A percentile compares a stretch with the other conserved stretches of the same genome.
Conservation (phyloP, 768 basidiomycete genomes). For the Pleurotus tuoliensis region DNA sequence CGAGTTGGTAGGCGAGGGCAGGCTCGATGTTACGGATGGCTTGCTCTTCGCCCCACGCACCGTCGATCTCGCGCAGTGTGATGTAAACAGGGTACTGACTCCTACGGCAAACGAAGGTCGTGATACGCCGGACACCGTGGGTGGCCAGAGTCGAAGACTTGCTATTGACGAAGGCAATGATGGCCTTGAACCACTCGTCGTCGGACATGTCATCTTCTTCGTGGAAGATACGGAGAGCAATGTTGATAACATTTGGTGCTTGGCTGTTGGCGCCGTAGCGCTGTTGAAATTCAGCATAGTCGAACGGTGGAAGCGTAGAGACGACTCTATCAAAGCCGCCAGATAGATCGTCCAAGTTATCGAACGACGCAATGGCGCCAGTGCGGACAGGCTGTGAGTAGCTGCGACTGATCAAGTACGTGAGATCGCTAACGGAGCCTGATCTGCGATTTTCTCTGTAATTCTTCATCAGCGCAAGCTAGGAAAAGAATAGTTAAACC, state of each 20-base stretch:
- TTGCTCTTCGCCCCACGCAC: slow-evolving; percentile 87
- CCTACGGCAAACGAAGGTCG: slow-evolving; percentile 86
- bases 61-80: slow-evolving; percentile 76
- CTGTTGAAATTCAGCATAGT: slow-evolving; percentile 64
- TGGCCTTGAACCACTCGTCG: slow-evolving; percentile 70
- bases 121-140: slow-evolving; percentile 88
- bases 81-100: slow-evolving; percentile 93
- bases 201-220: slow-evolving; percentile 76
- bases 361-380: slow-evolving; percentile 91
- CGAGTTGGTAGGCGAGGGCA: slow-evolving; percentile 95
- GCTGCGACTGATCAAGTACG: slow-evolving; percentile 83
- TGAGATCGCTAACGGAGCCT: slow-evolving; percentile 93
- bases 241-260: slow-evolving; percentile 90
- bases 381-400: slow-evolving; percentile 87
- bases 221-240: slow-evolving; percentile 87
- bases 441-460: slow-evolving; percentile 66
- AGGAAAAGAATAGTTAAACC: not conserved
- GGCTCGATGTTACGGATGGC: slow-evolving; percentile 98
- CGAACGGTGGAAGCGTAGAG: slow-evolving; percentile 69
- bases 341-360: slow-evolving; percentile 61
- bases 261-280: slow-evolving; percentile 71
- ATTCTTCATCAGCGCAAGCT: slow-evolving; percentile 7
- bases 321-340: slow-evolving; percentile 76
- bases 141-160: slow-evolving; percentile 54
- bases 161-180: slow-evolving; percentile 69